Base-by-base conservation (phyloP, 2,329 filamentous ascomycete species). In the Lecanicillium sp. region DNA sequence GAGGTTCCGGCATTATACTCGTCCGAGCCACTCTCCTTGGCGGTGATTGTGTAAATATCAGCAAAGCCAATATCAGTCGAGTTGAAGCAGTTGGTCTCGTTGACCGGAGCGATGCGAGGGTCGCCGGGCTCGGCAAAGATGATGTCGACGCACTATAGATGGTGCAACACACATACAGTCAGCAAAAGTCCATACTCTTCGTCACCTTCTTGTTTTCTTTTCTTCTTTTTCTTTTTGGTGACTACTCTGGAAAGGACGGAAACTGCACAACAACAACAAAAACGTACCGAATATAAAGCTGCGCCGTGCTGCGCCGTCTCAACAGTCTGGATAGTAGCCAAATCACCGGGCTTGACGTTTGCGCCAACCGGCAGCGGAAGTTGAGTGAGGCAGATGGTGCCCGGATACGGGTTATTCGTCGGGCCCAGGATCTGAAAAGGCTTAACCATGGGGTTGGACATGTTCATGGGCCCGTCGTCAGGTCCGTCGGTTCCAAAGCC, bases 281-380 rank as follows among this genome's bases (percentile, higher is more conserved):
- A 4, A 30, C 81, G 49, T 68, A 89, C 85, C 44, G 84, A 88
- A 56, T 82, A 95, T 29, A 95, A 61, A 5, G 85, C 72, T 2
- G 86, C 89, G 3, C 89, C 89, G 54, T 95, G 88, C 43, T 85
- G 67, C 12, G 89, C 89, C 7, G 78, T 63, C 67, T 94, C 86
- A 18, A 95, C 80, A 3, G 95, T 62, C 56, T 95, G 89, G 42
- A 95, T 92, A 0, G 89, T 95, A 17, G 87, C 88, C 55, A 85
- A 80, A 63, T 95, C 85, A n/a, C 92, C 92, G 0, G 80, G 65
- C 35, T 84, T 79, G 33, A 87, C 82, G 1, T 64, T 77, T 32
- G 79, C 65, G 51, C 84, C 83, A 5, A 67, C 69, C 0, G 92
- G 92, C 29, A 96, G 66, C 2, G 88, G 85, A 1, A 96, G 81